These are phyloP conservation scores for Aspergillus pseudoglaucus DNA, from an alignment of 2,329 filamentous ascomycete species.

Conservation along the genomic window DNA sequence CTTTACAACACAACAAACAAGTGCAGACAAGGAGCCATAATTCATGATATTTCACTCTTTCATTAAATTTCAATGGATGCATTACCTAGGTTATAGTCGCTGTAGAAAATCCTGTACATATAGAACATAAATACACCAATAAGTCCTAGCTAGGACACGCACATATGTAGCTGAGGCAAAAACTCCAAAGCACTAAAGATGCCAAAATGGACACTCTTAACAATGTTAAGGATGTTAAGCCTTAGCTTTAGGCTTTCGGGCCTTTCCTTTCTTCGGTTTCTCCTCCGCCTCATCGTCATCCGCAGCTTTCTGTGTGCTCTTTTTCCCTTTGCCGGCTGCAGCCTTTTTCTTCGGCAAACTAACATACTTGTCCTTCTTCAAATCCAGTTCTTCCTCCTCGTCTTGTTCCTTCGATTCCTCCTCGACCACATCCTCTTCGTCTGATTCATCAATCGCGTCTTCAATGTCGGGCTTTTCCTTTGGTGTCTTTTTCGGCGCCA, in stretches of 20 bases:
- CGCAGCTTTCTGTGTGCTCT: slow-evolving; percentile 26
- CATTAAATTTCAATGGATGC: no score
- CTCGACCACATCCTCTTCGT: slow-evolving; percentile 58
- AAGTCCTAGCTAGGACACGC: neutral
- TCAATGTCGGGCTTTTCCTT: slow-evolving; percentile 86
- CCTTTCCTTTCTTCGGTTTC: slow-evolving; percentile 47
- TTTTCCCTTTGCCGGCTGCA: slow-evolving; percentile 33
- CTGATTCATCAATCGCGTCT: slow-evolving; percentile 90
- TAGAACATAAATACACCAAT: neutral
- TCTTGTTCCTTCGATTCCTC: slow-evolving; percentile 53
- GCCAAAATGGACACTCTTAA: neutral
- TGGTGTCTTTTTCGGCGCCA: slow-evolving; percentile 63
- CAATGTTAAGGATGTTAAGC: slow-evolving; percentile 4
- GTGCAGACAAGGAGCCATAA: no score
- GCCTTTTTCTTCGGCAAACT: slow-evolving; percentile 71
- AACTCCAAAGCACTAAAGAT: neutral
- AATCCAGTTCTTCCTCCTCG: slow-evolving; percentile 70
- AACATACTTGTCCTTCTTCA: slow-evolving; percentile 95
- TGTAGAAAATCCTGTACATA: neutral
- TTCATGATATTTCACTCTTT: no score
- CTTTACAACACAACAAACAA: no score
- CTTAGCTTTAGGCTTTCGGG: slow-evolving; percentile 25
- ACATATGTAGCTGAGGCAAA: neutral
- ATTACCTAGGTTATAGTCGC: no score
- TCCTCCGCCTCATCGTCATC: slow-evolving; percentile 38